These are phyloP conservation scores for Helichrysum umbraculigerum DNA, from an alignment of 129 eudicot species.

Conservation along the genomic window DNA sequence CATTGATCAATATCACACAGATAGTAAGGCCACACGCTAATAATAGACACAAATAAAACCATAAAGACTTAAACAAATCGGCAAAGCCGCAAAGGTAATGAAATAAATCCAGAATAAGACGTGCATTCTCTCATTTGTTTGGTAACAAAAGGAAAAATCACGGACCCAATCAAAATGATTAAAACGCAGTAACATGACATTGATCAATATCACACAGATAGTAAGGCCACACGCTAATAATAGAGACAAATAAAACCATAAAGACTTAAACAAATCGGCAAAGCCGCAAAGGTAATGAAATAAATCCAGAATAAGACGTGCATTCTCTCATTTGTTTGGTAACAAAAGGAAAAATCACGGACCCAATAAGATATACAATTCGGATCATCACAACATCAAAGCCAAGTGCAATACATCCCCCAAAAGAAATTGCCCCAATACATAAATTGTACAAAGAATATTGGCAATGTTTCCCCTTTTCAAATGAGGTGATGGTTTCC, in stretches of 20 bases:
- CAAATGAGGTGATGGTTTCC: slow-evolving; percentile 18
- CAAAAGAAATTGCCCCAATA: slow-evolving; percentile 1
- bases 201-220: neutral
- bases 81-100: neutral
- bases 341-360: slow-evolving; percentile 24
- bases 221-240: slow-evolving; percentile 1
- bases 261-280: slow-evolving; percentile 16
- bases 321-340: slow-evolving; percentile 31
- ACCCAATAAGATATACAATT: slow-evolving; percentile 29
- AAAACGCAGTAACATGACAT: neutral
- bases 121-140: slow-evolving; percentile 30
- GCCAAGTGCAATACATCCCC: slow-evolving; percentile 6
- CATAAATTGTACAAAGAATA: slow-evolving; percentile 38
- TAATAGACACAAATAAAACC: neutral
- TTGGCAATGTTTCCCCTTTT: slow-evolving; percentile 8
- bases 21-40: neutral
- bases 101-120: slow-evolving; percentile 13
- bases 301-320: slow-evolving; percentile 12
- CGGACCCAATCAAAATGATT: slow-evolving; percentile 6
- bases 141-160: slow-evolving; percentile 25
- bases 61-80: slow-evolving; percentile 8
- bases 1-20: neutral
- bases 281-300: neutral
- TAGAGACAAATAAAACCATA: neutral
- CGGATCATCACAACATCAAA: slow-evolving; percentile 26